Percentiles rank a stretch among this genome's conserved stretches.
Evolutionary conservation across 78 protist genomes (phyloP).

Genomic region (Dictyostelium brefeldianum): DNA sequence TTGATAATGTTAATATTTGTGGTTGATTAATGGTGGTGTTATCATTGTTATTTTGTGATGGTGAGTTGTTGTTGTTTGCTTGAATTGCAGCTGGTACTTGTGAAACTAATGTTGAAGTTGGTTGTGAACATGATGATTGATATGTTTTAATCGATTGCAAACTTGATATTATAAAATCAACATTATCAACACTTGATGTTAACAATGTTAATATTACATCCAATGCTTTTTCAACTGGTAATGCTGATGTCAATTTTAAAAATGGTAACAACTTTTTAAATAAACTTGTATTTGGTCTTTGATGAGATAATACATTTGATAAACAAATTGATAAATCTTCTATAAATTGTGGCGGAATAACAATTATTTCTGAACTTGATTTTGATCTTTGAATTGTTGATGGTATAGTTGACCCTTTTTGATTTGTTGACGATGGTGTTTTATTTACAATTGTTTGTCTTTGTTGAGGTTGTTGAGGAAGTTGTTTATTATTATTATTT

Average conservation of each 20-base stretch:
- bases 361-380: not conserved
- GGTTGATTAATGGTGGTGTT: not conserved
- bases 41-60: not conserved
- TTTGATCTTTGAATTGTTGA: not conserved
- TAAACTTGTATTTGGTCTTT: slow-evolving; percentile 15
- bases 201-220: slow-evolving; percentile 28
- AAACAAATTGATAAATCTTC: not conserved
- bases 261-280: slow-evolving; percentile 23
- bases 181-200: slow-evolving; percentile 1
- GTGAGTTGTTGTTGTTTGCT: not conserved
- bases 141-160: not conserved
- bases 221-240: slow-evolving; percentile 29
- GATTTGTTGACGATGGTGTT: not conserved
- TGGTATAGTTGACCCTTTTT: not conserved
- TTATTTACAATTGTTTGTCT: not conserved
- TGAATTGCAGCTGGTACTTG: not conserved
- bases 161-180: not conserved
- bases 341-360: not conserved
- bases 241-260: slow-evolving; percentile 1
- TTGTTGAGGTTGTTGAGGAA: too few species aligned
- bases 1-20: not conserved
- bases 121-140: not conserved
- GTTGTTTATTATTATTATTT: slow-evolving; percentile 19
- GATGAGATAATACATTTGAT: slow-evolving; percentile 1
- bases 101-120: slow-evolving; percentile 5